Evolutionary conservation across 495 filamentous ascomycete species (phyloP), one percentile per base, ranked within the genome.

Genomic region (Lepidopterella palustris): DNA sequence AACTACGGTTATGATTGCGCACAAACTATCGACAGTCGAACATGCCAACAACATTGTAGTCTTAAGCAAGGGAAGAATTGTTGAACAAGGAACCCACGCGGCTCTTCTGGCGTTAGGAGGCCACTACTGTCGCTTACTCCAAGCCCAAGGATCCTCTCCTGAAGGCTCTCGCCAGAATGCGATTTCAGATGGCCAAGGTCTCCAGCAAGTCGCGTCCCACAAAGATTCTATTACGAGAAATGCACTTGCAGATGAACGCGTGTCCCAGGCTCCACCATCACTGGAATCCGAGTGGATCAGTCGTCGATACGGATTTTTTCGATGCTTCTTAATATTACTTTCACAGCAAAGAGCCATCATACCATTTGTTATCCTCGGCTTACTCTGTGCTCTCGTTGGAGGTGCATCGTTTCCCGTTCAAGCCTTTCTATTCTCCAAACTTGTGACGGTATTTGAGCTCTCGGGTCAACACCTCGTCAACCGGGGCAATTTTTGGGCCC

Each of bases 1-100:
- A n/a, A 85, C 83, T 2, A 85, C 81, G 0, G 75, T 85, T 26
- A 78, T 80, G 52, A 85, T 87, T 62, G 84, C 83, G 15, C 84
- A 86, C 67, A 76, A 81, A 15, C 69, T 86, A 0, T 76, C 80
- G 0, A 86, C 83, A 0, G 71, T 85, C 53, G 77, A 76, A 59
- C 55, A 62, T 5, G 65, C 68, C 0, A 66, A 70, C 60, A 68
- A 65, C 40, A 85, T 84, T 54, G 71, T 83, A 9, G 82, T 85
- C 10, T 69, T 85, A 5, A 72, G 70, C 20, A 76, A 81, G 42
- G 83, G 83, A 26, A 74, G 73, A 29, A 58, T 76, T 29, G 31
- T 56, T 26, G 61, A 63, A 39, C 59, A 68, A 52, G 68, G 68
- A 2, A 68, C 66, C 6, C 69, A 71, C 61, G 55, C 59, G 23